A percentile compares a stretch with the other conserved stretches of the same genome.
phyloP scores from a whole-genome alignment of 768 basidiomycete genomes.

The Termitomyces sp. region DNA sequence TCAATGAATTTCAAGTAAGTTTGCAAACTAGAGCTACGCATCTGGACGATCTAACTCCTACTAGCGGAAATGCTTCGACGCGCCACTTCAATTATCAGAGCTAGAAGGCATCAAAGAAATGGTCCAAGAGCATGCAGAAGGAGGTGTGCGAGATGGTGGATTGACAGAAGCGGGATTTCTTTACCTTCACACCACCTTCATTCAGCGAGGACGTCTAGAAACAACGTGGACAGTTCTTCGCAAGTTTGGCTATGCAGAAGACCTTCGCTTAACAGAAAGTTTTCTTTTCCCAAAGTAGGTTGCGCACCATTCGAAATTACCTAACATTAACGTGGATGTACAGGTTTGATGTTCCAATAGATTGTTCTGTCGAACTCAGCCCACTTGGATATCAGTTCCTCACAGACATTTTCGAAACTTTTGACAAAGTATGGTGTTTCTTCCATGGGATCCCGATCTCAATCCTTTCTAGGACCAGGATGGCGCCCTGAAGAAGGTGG shows the following conservation, averaged over 20 bases:
- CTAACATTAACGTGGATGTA: background rate
- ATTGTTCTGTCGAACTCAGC: conserved; percentile 93
- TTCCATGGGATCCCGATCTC: background rate
- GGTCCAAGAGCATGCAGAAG: conserved; percentile 74
- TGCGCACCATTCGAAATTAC: conserved; percentile 1
- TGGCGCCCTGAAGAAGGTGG: conserved; percentile 78
- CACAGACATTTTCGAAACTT: conserved; percentile 92
- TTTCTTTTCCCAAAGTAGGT: conserved; percentile 87
- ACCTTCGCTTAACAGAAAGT: conserved; percentile 80
- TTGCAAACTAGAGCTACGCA: background rate
- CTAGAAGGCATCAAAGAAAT: conserved; percentile 94
- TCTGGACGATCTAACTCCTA: conserved; percentile 1
- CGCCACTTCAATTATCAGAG: conserved; percentile 87
- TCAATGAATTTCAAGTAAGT: conserved; percentile 93
- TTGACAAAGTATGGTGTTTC: conserved; percentile 65
- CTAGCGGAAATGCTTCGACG: conserved; percentile 92
- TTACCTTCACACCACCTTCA: conserved; percentile 94
- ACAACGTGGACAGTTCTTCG: conserved; percentile 97
- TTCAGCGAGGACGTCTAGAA: conserved; percentile 90
- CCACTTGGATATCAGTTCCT: conserved; percentile 96
- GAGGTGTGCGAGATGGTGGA: conserved; percentile 70
- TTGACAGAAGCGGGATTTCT: conserved; percentile 92
- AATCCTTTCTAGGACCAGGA: conserved; percentile 72
- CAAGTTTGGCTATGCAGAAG: conserved; percentile 95
- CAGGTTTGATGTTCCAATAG: conserved; percentile 89